These are phyloP conservation scores for Colletotrichum scovillei DNA, from an alignment of 2,329 filamentous ascomycete genomes.

Conservation along the genomic window DNA sequence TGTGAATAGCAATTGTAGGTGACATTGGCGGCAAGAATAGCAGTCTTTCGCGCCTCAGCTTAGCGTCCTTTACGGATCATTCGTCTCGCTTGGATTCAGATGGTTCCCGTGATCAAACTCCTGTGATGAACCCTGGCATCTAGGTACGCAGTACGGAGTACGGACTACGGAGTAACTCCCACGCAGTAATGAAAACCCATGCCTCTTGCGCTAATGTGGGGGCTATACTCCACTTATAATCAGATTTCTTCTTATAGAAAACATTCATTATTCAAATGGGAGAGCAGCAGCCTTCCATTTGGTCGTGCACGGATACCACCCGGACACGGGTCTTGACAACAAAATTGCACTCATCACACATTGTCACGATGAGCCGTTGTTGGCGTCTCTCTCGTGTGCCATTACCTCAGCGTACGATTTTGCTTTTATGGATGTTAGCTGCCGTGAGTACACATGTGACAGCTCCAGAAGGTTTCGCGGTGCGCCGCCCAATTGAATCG, in stretches of 20 bases:
- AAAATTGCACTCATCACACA: background rate
- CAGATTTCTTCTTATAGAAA: background rate
- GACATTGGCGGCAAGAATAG: background rate
- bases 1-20: background rate
- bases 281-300: background rate
- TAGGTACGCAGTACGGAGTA: no score
- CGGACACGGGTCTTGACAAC: background rate
- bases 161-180: no score
- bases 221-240: background rate
- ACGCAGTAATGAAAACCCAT: no score
- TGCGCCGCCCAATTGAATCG: background rate
- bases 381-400: no score
- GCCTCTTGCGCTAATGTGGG: background rate
- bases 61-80: background rate
- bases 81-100: background rate
- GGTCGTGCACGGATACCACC: background rate
- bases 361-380: no score
- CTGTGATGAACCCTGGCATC: background rate
- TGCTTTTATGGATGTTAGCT: background rate
- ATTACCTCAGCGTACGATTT: no score
- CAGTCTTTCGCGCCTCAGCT: slow-evolving; percentile 3
- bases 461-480: background rate
- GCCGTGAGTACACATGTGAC: background rate
- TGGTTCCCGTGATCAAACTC: background rate
- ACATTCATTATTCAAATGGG: background rate